These are phyloP conservation scores for Colletotrichum gigasporum DNA, from an alignment of 2,329 filamentous ascomycete genomes.

Conservation along the genomic window DNA sequence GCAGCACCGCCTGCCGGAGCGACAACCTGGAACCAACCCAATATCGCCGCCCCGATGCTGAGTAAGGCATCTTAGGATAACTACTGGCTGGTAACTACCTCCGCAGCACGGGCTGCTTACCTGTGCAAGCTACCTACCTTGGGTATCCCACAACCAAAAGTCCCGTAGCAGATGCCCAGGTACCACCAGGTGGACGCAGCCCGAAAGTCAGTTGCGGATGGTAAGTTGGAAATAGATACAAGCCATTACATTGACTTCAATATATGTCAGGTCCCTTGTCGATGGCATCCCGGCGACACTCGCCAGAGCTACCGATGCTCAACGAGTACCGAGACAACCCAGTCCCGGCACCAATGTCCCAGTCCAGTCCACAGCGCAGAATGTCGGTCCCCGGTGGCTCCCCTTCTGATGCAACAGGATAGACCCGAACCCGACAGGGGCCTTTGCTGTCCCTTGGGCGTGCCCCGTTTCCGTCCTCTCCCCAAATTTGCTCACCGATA, in stretches of 20 bases:
- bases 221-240: neutral
- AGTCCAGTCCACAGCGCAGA: neutral
- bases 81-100: too few relatives aligned
- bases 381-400: neutral
- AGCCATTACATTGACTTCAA: neutral
- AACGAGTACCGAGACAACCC: neutral
- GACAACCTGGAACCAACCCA: neutral
- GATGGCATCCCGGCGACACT: neutral
- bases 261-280: neutral
- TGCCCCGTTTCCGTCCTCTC: neutral
- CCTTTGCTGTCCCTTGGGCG: neutral
- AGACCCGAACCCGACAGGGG: neutral
- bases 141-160: neutral
- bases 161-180: neutral
- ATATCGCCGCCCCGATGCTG: neutral
- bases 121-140: neutral
- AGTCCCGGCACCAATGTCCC: neutral
- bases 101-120: neutral
- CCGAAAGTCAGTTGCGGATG: neutral
- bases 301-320: neutral
- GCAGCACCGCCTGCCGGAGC: constrained; percentile 21
- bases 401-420: neutral
- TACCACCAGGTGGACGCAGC: neutral
- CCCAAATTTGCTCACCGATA: neutral
- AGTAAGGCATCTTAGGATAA: neutral